These are phyloP conservation scores for Phalaenopsis hybrid DNA, from an alignment of 116 monocot genomes.

Conservation along the genomic window DNA sequence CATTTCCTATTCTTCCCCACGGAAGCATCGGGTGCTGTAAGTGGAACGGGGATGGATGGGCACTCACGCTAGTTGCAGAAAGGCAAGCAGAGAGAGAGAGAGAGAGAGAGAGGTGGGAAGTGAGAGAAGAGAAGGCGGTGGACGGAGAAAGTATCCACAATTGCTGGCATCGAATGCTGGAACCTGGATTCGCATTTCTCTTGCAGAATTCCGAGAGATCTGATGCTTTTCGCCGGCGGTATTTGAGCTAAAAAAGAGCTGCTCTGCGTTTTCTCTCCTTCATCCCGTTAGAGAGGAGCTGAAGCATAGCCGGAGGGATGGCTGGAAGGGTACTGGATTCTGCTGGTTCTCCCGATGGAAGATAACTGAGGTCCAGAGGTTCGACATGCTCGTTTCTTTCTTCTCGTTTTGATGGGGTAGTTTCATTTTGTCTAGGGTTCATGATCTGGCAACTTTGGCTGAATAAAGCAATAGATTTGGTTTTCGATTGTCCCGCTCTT, in stretches of 20 bases:
- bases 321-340: background rate
- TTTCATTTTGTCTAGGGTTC: conserved; percentile 1
- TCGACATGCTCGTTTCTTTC: background rate
- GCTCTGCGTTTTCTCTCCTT: background rate
- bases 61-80: conserved; percentile 5
- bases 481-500: background rate
- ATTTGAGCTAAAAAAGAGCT: no score
- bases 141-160: no score
- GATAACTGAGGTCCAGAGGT: background rate
- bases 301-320: background rate
- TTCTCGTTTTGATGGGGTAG: no score
- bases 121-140: no score
- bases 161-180: background rate
- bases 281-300: background rate
- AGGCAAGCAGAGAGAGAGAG: background rate
- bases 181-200: background rate
- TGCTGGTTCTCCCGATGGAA: background rate
- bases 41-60: background rate
- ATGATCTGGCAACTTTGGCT: background rate
- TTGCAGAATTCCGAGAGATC: background rate
- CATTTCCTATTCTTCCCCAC: background rate
- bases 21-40: background rate
- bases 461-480: background rate
- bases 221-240: background rate
- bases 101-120: no score